Conservation (phyloP, 805 yeast genomes). For the Nakazawaea wyomingensis region DNA sequence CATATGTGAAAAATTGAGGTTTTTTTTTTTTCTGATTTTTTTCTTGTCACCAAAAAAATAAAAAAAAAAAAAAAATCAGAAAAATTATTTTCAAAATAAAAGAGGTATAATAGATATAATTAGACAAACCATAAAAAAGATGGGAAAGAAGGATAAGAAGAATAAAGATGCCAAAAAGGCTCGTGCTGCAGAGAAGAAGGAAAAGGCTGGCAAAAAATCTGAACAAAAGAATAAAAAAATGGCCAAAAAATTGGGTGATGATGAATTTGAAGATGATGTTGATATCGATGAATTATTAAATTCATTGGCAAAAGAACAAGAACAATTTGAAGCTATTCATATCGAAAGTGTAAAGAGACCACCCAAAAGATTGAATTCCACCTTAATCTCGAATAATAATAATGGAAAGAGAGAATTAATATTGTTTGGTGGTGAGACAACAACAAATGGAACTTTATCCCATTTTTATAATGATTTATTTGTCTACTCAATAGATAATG, state of each 20-base stretch:
- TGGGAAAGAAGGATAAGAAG: constrained; percentile 86
- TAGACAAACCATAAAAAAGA: no score
- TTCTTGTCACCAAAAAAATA: no score
- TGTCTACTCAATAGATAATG: constrained; percentile 69
- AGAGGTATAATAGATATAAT: no score
- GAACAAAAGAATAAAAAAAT: constrained; percentile 69
- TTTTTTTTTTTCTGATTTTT: no score
- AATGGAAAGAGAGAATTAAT: constrained; percentile 75
- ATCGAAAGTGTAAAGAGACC: constrained; percentile 59
- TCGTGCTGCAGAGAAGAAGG: constrained; percentile 73
- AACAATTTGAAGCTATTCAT: constrained; percentile 64
- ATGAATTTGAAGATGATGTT: constrained; percentile 74
- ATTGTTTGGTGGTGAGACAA: constrained; percentile 85
- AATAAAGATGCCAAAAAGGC: constrained; percentile 91
- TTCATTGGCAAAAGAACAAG: constrained; percentile 76
- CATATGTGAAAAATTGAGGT: no score
- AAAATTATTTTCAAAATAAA: no score
- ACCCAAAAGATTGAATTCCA: constrained; percentile 62
- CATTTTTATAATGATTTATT: constrained; percentile 78
- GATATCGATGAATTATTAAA: constrained; percentile 82
- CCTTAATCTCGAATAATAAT: constrained; percentile 69
- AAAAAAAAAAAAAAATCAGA: no score
- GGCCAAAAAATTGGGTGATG: constrained; percentile 70
- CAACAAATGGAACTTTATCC: constrained; percentile 41
- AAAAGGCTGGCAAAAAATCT: constrained; percentile 71